Evolutionary conservation across 179 eudicot species (phyloP).

Genomic region (Patellifolia procumbens): DNA sequence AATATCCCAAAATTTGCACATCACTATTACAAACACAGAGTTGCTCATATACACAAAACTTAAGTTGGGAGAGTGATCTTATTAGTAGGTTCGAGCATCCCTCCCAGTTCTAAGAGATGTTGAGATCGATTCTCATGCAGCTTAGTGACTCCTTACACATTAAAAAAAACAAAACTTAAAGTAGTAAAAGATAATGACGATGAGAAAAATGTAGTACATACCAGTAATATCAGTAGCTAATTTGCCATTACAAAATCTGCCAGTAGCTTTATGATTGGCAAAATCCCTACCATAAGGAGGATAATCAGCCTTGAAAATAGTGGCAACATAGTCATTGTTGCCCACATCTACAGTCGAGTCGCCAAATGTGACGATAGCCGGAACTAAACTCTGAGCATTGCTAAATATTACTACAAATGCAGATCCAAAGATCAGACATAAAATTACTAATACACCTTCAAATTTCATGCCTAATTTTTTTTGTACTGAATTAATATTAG

Average conservation of each 20-base stretch:
- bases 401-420: conserved; percentile 21
- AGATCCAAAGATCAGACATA: conserved; percentile 23
- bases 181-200: neutral
- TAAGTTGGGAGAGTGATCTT: no score
- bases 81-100: neutral
- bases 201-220: conserved; percentile 18
- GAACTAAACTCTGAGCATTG: conserved; percentile 64
- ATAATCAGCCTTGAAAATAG: conserved; percentile 79
- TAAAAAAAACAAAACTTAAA: neutral
- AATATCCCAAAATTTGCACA: no score
- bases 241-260: conserved; percentile 91
- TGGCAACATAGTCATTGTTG: conserved; percentile 73
- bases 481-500: neutral
- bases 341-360: conserved; percentile 87
- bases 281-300: conserved; percentile 95
- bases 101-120: no score
- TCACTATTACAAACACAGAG: no score
- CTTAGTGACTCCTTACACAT: neutral
- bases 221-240: conserved; percentile 94
- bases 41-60: no score
- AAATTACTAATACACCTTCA: neutral
- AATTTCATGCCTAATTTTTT: conserved; percentile 8
- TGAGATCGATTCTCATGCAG: neutral
- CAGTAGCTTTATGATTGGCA: conserved; percentile 64
- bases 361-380: conserved; percentile 77